Evolutionary conservation across 257 asterid species (phyloP).

Genomic region (Nicotiana knightiana): DNA sequence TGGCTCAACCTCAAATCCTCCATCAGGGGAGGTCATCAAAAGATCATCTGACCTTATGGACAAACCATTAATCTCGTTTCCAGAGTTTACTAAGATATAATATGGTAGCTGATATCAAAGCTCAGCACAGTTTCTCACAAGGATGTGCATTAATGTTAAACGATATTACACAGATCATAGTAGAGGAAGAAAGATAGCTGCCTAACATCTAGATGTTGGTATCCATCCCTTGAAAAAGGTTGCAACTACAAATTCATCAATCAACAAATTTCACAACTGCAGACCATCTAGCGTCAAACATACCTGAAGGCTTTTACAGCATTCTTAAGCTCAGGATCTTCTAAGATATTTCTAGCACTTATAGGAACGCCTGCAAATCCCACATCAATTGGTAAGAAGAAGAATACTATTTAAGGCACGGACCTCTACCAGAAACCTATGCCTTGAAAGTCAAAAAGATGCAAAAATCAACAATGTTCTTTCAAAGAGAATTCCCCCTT

Average conservation of each 20-base stretch:
- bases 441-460: not conserved
- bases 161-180: not conserved
- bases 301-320: constrained; percentile 86
- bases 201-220: not conserved
- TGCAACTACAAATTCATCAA: not conserved
- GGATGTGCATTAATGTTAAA: not conserved
- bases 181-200: not conserved
- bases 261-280: not conserved
- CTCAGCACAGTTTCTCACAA: not conserved
- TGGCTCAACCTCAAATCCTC: not conserved
- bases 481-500: not conserved
- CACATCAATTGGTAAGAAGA: constrained; percentile 17
- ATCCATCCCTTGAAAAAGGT: not conserved
- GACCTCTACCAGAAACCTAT: not conserved
- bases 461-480: not conserved
- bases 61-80: not conserved
- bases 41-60: not conserved
- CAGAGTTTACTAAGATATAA: not conserved
- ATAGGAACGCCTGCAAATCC: constrained; percentile 59
- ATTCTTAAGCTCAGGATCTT: constrained; percentile 70
- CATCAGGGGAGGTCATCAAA: not conserved
- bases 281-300: not conserved
- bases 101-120: not conserved
- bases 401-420: not conserved
- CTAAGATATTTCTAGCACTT: constrained; percentile 82